These are phyloP conservation scores for Pseudozyma sp. DNA, from an alignment of 1,284 basidiomycete species.

Conservation along the genomic window DNA sequence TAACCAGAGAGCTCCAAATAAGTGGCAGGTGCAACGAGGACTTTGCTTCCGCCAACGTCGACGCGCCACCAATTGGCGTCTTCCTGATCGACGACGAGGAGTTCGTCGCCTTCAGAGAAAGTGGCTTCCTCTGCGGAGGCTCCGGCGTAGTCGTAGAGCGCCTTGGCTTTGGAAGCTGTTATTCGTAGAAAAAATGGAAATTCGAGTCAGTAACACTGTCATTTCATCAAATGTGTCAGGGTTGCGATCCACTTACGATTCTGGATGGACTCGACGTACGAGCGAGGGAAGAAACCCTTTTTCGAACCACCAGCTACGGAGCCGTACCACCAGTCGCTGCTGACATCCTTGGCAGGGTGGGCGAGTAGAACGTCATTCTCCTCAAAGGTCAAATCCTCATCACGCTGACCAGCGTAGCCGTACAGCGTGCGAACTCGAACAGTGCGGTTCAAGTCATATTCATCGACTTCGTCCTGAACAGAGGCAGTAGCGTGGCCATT, in stretches of 20 bases:
- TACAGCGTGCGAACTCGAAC: slow-evolving; percentile 76
- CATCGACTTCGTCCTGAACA: slow-evolving; percentile 72
- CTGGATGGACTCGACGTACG: slow-evolving; percentile 73
- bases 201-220: slow-evolving; percentile 4
- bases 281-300: slow-evolving; percentile 89
- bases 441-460: slow-evolving; percentile 77
- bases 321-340: slow-evolving; percentile 86
- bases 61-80: slow-evolving; percentile 67
- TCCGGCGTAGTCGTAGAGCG: slow-evolving; percentile 65
- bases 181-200: neutral
- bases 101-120: slow-evolving; percentile 57
- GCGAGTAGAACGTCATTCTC: slow-evolving; percentile 80
- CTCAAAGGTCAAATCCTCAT: slow-evolving; percentile 86
- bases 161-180: slow-evolving; percentile 55
- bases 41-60: slow-evolving; percentile 52
- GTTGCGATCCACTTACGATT: slow-evolving; percentile 30
- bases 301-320: slow-evolving; percentile 77
- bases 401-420: slow-evolving; percentile 83
- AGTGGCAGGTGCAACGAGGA: slow-evolving; percentile 64
- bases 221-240: neutral
- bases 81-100: slow-evolving; percentile 63
- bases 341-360: slow-evolving; percentile 35
- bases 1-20: slow-evolving; percentile 64
- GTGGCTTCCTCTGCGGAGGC: slow-evolving; percentile 63
- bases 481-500: slow-evolving; percentile 22